phyloP scores from a whole-genome alignment of 192 early-diverging fungal genomes.

The Paraglomus brasilianum region DNA sequence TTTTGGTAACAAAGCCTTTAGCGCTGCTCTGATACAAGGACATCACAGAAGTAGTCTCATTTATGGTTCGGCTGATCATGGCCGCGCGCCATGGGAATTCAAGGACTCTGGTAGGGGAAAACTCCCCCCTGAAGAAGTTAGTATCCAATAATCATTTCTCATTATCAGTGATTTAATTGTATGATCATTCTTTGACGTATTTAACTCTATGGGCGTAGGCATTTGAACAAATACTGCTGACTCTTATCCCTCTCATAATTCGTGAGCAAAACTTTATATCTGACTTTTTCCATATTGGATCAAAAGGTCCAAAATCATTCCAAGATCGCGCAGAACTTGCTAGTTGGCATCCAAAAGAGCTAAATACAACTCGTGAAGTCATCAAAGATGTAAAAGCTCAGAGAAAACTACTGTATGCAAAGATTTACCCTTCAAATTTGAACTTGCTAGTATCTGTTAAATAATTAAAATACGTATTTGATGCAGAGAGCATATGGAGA shows the following conservation, averaged over 20 bases:
- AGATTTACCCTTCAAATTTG: constrained; percentile 4
- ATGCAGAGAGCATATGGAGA: constrained; percentile 77
- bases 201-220: constrained; percentile 38
- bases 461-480: background rate
- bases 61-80: constrained; percentile 9
- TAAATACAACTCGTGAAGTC: constrained; percentile 52
- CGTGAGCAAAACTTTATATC: constrained; percentile 91
- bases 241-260: constrained; percentile 66
- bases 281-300: constrained; percentile 76
- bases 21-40: constrained; percentile 6
- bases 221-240: constrained; percentile 59
- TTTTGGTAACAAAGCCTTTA: constrained; percentile 27
- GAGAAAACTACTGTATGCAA: constrained; percentile 67
- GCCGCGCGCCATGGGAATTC: constrained; percentile 17
- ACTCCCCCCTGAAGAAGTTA: constrained; percentile 30
- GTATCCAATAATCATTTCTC: background rate
- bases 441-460: background rate
- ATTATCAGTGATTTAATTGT: constrained; percentile 15
- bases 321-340: constrained; percentile 43
- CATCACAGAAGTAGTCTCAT: constrained; percentile 2
- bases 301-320: constrained; percentile 50
- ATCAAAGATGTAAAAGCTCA: constrained; percentile 68
- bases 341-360: constrained; percentile 34
- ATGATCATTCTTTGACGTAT: background rate
- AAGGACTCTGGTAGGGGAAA: constrained; percentile 29